These are phyloP conservation scores for Pseudopediastrum boryanum DNA, from an alignment of 139 green algal genomes.

Conservation along the genomic window DNA sequence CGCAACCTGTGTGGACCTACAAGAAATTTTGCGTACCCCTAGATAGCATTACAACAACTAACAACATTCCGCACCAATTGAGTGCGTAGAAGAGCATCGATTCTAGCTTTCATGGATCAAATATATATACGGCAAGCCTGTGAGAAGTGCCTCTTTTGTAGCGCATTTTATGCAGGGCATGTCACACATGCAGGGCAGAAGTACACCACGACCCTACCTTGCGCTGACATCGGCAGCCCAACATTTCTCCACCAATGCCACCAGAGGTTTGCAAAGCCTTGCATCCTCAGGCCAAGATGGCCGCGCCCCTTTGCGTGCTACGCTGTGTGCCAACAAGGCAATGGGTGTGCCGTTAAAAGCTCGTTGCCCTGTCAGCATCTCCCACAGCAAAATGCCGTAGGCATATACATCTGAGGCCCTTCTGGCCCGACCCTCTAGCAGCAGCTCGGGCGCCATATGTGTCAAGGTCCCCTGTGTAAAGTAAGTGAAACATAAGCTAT, in stretches of 20 bases:
- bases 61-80: too few species aligned
- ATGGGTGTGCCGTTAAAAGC: conserved; percentile 46
- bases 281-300: conserved; percentile 38
- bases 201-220: too few species aligned
- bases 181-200: too few species aligned
- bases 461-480: conserved; percentile 56
- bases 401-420: conserved; percentile 51
- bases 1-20: too few species aligned
- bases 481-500: too few species aligned
- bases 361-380: conserved; percentile 38
- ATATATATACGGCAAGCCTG: too few species aligned
- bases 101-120: too few species aligned
- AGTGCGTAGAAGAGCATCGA: too few species aligned
- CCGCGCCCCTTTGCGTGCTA: conserved; percentile 37
- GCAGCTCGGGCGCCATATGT: conserved; percentile 58
- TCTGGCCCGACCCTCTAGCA: conserved; percentile 41
- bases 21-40: too few species aligned
- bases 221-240: conserved; percentile 18
- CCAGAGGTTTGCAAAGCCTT: conserved; percentile 1
- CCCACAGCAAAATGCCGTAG: conserved; percentile 48
- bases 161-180: too few species aligned
- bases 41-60: too few species aligned
- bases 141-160: too few species aligned
- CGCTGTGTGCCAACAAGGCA: conserved; percentile 48
- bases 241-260: conserved; percentile 11